These are phyloP conservation scores for Hibiscus trionum DNA, from an alignment of 345 rosid genomes.

Conservation along the genomic window DNA sequence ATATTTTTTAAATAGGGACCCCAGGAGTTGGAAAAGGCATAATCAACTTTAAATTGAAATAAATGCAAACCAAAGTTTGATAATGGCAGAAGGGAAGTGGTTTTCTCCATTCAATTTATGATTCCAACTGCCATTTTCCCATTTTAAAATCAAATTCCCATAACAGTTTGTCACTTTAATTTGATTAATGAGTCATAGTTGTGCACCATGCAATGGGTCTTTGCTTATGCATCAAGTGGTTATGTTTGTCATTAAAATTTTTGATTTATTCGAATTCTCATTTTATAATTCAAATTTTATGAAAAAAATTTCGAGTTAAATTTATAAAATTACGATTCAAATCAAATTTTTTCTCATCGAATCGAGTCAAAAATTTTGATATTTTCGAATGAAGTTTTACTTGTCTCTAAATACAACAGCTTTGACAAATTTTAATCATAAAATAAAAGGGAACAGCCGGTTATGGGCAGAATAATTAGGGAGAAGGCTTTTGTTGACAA, in stretches of 20 bases:
- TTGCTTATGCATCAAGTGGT: too few relatives aligned
- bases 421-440: background rate
- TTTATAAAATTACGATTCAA: too few relatives aligned
- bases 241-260: too few relatives aligned
- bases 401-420: background rate
- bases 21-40: background rate
- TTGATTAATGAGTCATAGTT: too few relatives aligned
- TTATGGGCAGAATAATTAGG: background rate
- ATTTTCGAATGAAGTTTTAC: too few relatives aligned
- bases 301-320: too few relatives aligned
- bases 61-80: slow-evolving; percentile 1
- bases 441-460: background rate
- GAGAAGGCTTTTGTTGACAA: background rate
- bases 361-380: too few relatives aligned
- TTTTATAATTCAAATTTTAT: too few relatives aligned
- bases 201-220: too few relatives aligned
- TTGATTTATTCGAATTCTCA: too few relatives aligned
- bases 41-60: slow-evolving; percentile 4
- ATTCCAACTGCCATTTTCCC: slow-evolving; percentile 6
- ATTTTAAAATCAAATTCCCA: background rate
- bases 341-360: too few relatives aligned
- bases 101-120: background rate
- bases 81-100: background rate
- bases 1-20: background rate
- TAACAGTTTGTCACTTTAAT: background rate